Evolutionary conservation across 768 basidiomycete genomes (phyloP), one percentile per base, ranked within the genome.

Genomic region (Podaxis rugospora): DNA sequence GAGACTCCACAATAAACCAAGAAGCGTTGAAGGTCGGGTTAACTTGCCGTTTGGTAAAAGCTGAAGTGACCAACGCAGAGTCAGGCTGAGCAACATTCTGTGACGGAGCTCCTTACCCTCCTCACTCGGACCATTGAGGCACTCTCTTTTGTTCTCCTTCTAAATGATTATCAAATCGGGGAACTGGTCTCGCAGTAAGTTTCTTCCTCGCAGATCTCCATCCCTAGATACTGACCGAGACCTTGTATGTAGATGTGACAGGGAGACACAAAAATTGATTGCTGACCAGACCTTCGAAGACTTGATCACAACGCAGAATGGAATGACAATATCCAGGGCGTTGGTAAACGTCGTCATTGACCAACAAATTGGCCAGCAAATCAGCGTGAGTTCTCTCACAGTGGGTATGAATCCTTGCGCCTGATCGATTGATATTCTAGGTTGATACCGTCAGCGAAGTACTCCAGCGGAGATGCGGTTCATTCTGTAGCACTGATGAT

Each of bases 401-500:
- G 13, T 44, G 50, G 36, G 36, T 14, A 23, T 11, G 42, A 50
- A 25, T 39, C n/a, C 13, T 13, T 57, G 37, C 35, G 27, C 23
- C 55, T 62, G 42, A 64, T 55, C 62, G 55, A 65, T n/a, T 13
- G 60, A 61, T 36, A 57, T 50, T 62, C 28, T 62, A 96, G 95
- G 92, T 99, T 64, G 97, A 99, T 72, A 92, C 94, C 5, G 92
- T 99, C 72, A 96, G 93, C 70, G 95, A 98, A 67, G 87, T 95
- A 46, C 75, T 99, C 40, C 96, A 98, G 69, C 88, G 92, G 67
- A 83, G 94, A 70, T 99, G 97, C 66, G 95, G 96, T 2, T 93
- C 95, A 13, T 98, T 98, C 82, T 98, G 95, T 73, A 95, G 95
- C 66, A 89, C 95, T 1, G 97, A 98, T 69, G 97, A 99, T 74